These are phyloP conservation scores for Flaveria linearis DNA, from an alignment of 129 eudicot genomes.

Conservation along the genomic window DNA sequence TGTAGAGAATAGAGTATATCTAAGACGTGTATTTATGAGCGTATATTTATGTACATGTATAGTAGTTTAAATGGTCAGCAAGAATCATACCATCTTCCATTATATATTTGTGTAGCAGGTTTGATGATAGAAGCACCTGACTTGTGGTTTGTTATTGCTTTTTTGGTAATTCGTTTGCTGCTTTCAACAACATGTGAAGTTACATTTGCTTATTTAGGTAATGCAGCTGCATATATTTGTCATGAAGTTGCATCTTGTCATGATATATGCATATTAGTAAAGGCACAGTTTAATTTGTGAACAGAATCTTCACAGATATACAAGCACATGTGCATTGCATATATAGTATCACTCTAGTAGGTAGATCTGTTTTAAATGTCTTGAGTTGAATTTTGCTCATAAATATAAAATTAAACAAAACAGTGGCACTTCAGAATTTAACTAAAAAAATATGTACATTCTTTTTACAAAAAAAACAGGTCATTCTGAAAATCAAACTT, in stretches of 20 bases:
- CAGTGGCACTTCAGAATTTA: background rate
- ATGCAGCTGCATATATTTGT: background rate
- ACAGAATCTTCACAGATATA: background rate
- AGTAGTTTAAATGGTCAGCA: background rate
- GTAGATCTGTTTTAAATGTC: background rate
- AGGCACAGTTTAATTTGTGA: background rate
- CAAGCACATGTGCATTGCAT: constrained; percentile 1
- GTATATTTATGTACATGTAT: background rate
- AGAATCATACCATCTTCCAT: background rate
- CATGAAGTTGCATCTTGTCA: constrained; percentile 2
- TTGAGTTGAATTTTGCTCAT: constrained; percentile 8
- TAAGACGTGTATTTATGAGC: background rate
- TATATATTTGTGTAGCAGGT: constrained; percentile 7
- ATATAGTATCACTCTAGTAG: constrained; percentile 16
- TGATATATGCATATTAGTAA: background rate
- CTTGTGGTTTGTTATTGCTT: constrained; percentile 8
- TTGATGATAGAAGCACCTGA: constrained; percentile 15
- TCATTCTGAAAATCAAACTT: constrained; percentile 96
- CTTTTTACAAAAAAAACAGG: constrained; percentile 31
- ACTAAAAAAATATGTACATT: constrained; percentile 11
- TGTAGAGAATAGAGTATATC: background rate
- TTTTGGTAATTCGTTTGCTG: background rate
- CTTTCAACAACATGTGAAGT: background rate
- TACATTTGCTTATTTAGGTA: background rate
- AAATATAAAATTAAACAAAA: background rate